Evolutionary conservation across 305 asterid genomes (phyloP), one percentile per base, ranked within the genome.

Genomic region (Fraxinus platypoda): DNA sequence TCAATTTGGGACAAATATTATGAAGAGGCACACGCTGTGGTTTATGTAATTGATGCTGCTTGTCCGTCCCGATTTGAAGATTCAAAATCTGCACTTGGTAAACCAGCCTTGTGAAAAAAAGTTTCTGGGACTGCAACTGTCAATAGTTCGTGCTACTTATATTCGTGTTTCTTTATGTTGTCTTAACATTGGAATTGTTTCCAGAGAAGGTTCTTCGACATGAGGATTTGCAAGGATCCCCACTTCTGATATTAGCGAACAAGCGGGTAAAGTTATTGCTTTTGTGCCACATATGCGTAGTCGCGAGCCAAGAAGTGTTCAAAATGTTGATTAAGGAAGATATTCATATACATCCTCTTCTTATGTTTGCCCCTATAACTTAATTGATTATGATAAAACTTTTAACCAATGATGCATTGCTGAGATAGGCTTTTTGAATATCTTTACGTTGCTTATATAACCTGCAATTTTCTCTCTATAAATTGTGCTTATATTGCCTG

Each of bases 181-280:
- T 25, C 28, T 64, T 71, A 41, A 41, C 49, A 1, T 41, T 41
- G 15, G 38, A 79, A 82, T 70, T 84, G 83, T 68, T 80, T 88
- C 83, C 73, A 87, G 99, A 94, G 85, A 94, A 92, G 89, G 95
- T 87, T 87, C 94, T 94, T 77, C 91, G 92, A 91, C 98, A 96
- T 79, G 99, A 96, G 89, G 99, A 96, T 88, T 84, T 96, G 90
- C 95, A 89, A 88, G 98, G 98, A 79, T 98, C 99, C 31, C 99
- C 99, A 0, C 98, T 96, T 80, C 87, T 94, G 78, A 90, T 94
- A 83, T 66, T 96, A 86, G 98, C 98, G 64, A 96, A 96, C 92
- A 96, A 96, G 81, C 98, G 91, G 99, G 99, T 96, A 87, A 41
- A 35, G n/a, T 17, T 68, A 59, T 49, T 83, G 76, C 57, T 31